Conservation (phyloP, 2,329 filamentous ascomycete genomes). For the Furcasterigmium furcatum region DNA sequence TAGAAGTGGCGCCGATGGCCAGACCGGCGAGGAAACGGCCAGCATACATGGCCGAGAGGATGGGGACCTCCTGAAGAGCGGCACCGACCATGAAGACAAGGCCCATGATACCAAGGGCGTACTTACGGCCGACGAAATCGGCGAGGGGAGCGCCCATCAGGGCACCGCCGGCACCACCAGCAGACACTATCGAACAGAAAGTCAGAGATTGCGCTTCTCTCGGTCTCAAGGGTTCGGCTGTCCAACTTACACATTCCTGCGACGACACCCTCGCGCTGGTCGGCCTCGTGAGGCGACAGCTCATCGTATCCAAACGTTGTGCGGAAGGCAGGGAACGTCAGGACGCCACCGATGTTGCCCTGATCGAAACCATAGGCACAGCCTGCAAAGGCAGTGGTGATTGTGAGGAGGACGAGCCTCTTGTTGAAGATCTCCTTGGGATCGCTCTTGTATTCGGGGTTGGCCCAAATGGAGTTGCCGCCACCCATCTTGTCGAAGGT, state of each 20-base stretch:
- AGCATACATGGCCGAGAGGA: slow-evolving; percentile 28
- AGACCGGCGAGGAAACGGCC: slow-evolving; percentile 32
- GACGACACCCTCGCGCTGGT: slow-evolving; percentile 19
- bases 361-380: slow-evolving; percentile 35
- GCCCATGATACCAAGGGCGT: slow-evolving; percentile 25
- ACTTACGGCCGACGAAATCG: slow-evolving; percentile 31
- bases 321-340: slow-evolving; percentile 30
- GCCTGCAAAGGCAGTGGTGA: slow-evolving; percentile 30
- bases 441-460: slow-evolving; percentile 29
- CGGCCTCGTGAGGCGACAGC: slow-evolving; percentile 19
- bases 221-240: too few species aligned
- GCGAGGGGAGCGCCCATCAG: slow-evolving; percentile 29
- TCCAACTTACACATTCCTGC: slow-evolving; percentile 21
- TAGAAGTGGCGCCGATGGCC: slow-evolving; percentile 28
- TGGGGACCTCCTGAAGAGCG: slow-evolving; percentile 29
- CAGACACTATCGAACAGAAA: slow-evolving; percentile 20
- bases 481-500: slow-evolving; percentile 24
- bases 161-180: slow-evolving; percentile 31
- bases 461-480: slow-evolving; percentile 31
- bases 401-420: slow-evolving; percentile 24
- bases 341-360: slow-evolving; percentile 33
- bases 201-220: too few species aligned
- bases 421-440: slow-evolving; percentile 32
- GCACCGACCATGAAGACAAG: slow-evolving; percentile 27
- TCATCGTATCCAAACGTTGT: slow-evolving; percentile 28